Conservation (phyloP, 768 basidiomycete species). For the Podaxis sp. region DNA sequence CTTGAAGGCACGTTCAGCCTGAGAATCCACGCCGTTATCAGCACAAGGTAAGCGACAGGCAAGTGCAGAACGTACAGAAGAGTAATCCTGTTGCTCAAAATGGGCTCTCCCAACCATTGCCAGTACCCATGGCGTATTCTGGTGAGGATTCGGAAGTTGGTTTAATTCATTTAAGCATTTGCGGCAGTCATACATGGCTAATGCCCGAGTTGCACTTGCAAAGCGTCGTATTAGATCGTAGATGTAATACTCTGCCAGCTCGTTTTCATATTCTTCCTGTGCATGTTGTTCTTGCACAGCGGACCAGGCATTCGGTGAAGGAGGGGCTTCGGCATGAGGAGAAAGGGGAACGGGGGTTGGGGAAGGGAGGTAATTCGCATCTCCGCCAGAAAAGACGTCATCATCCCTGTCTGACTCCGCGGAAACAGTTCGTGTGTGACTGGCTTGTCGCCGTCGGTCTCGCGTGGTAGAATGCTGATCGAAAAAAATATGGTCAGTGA, state of each 20-base stretch:
- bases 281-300: conserved; percentile 68
- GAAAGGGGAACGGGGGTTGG: conserved; percentile 60
- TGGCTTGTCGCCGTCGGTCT: conserved; percentile 59
- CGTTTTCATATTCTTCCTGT: conserved; percentile 68
- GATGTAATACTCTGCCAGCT: conserved; percentile 80
- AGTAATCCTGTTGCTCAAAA: conserved; percentile 89
- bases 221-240: conserved; percentile 81
- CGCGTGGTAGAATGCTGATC: conserved; percentile 32
- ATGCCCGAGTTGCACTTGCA: conserved; percentile 73
- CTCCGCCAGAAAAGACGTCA: conserved; percentile 45
- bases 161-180: conserved; percentile 77
- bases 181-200: conserved; percentile 76
- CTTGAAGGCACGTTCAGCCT: conserved; percentile 92
- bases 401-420: conserved; percentile 75
- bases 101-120: conserved; percentile 84
- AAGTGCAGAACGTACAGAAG: conserved; percentile 60
- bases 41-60: conserved; percentile 24
- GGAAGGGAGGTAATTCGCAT: conserved; percentile 60
- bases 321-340: conserved; percentile 63
- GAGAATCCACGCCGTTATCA: conserved; percentile 24
- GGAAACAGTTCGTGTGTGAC: conserved; percentile 58
- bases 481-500: conserved; percentile 11
- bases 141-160: conserved; percentile 70
- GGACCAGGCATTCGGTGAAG: conserved; percentile 63
- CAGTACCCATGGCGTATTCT: conserved; percentile 74